These are phyloP conservation scores for Boletus semigastroideus DNA, from an alignment of 1,284 basidiomycete species.

Conservation along the genomic window DNA sequence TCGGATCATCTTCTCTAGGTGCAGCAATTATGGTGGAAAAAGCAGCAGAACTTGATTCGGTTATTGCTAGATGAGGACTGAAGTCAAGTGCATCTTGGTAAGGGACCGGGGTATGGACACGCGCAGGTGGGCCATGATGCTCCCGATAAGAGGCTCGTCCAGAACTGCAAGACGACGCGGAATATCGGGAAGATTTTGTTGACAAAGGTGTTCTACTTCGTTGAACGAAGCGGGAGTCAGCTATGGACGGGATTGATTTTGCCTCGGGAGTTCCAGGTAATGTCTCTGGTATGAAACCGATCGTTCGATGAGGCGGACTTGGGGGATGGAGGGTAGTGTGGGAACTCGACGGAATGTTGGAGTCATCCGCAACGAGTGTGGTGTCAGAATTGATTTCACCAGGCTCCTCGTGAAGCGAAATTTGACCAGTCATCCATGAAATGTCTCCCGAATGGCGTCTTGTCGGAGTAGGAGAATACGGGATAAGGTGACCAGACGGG, in stretches of 20 bases:
- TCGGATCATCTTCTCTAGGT: constrained; percentile 13
- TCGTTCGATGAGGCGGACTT: constrained; percentile 1
- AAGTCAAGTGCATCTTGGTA: background rate
- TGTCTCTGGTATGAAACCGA: background rate
- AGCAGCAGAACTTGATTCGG: background rate
- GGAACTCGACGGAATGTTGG: constrained; percentile 5
- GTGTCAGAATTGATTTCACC: background rate
- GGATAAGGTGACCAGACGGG: constrained; percentile 25
- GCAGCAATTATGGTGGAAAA: background rate
- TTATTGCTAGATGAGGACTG: background rate
- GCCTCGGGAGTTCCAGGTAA: background rate
- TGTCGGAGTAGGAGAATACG: constrained; percentile 11
- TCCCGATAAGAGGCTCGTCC: constrained; percentile 27
- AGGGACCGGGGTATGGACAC: constrained; percentile 4
- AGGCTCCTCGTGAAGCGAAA: constrained; percentile 22
- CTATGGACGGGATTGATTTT: background rate
- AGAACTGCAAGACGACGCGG: constrained; percentile 21
- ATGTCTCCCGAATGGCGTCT: constrained; percentile 14
- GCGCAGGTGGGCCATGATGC: constrained; percentile 19
- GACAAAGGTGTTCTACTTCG: constrained; percentile 13
- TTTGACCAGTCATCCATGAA: constrained; percentile 11
- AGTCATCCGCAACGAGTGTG: background rate
- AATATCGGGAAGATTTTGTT: constrained; percentile 13
- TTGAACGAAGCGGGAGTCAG: background rate
- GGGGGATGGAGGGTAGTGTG: background rate